Percentiles rank a stretch among this genome's conserved stretches.
Evolutionary conservation across 805 yeast genomes (phyloP).

Genomic region (Lachancea fermentati): DNA sequence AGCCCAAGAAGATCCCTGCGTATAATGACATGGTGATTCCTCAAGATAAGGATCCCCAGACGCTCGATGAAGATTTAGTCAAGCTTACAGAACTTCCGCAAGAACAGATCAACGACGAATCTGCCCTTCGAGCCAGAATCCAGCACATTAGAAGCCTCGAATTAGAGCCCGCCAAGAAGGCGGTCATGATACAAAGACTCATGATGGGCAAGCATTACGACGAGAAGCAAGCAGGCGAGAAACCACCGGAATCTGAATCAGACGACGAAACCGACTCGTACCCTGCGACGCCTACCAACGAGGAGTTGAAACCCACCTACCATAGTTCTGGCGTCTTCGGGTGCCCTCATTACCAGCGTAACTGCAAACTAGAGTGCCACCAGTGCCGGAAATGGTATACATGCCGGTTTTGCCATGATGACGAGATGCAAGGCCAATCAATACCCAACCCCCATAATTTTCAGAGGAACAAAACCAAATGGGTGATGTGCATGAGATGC

Average conservation of each 20-base stretch:
- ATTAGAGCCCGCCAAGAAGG: conserved; percentile 14
- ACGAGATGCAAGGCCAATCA: conserved; percentile 29
- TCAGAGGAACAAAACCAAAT: conserved; percentile 51
- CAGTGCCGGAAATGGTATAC: conserved; percentile 69
- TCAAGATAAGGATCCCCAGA: conserved; percentile 32
- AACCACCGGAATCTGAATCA: conserved; percentile 19
- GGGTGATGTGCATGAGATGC: conserved; percentile 79
- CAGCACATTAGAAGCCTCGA: conserved; percentile 15
- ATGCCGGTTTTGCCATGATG: conserved; percentile 84
- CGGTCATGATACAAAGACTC: conserved; percentile 47
- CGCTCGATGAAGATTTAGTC: conserved; percentile 6
- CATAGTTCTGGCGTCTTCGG: conserved; percentile 53
- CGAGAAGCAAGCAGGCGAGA: conserved; percentile 35
- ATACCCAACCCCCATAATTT: conserved; percentile 44
- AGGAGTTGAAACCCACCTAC: conserved; percentile 46
- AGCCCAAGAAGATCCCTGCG: conserved; percentile 44
- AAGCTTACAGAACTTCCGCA: conserved; percentile 7
- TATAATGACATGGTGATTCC: conserved; percentile 50
- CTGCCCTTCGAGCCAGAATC: conserved; percentile 13
- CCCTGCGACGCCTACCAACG: conserved; percentile 33
- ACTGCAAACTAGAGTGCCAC: conserved; percentile 79
- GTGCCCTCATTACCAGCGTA: conserved; percentile 76
- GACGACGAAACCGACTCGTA: conserved; percentile 13
- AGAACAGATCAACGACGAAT: conserved; percentile 13
- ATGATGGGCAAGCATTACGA: conserved; percentile 66